A percentile compares a stretch with the other conserved stretches of the same genome.
These are phyloP conservation scores for sunflower (Helianthus annuus) DNA, from an alignment of 129 eudicot genomes.

Conservation along the genomic window HanXRQr2.0-SUNRISE NC_035441.2:187371959-187372458, in stretches of 20 bases:
- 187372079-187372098: constrained; percentile 82
- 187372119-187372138: neutral
- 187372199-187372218: neutral
- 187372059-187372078: constrained; percentile 88
- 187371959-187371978: constrained; percentile 84
- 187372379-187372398: no score
- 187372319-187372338: no score
- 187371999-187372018: constrained; percentile 89
- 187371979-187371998: constrained; percentile 71
- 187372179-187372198: neutral
- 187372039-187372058: constrained; percentile 85
- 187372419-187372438: no score
- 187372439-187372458: no score
- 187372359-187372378: no score
- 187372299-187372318: neutral
- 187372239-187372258: neutral
- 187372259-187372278: neutral
- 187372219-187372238: neutral
- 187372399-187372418: no score
- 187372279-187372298: neutral
- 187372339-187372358: no score
- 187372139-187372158: neutral
- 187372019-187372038: constrained; percentile 89
- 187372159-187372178: neutral
- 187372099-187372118: constrained; percentile 28